These are phyloP conservation scores for Pichia rugopelliculosa DNA, from an alignment of 805 yeast genomes.

Conservation along the genomic window DNA sequence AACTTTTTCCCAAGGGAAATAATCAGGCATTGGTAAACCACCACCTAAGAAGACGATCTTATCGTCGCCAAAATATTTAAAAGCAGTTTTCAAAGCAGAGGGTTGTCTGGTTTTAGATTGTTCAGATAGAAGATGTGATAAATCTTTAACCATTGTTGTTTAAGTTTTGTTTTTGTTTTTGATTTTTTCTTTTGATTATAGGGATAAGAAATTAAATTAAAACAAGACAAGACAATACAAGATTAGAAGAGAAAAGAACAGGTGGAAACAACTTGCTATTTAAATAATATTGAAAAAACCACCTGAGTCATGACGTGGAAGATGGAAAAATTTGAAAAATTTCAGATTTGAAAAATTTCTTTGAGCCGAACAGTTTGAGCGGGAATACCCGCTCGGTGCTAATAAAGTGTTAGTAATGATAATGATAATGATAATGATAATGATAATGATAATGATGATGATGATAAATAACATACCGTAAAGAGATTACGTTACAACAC, in stretches of 20 bases:
- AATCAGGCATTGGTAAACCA: slow-evolving; percentile 85
- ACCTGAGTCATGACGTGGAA: too few relatives aligned
- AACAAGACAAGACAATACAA: neutral
- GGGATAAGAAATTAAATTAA: too few relatives aligned
- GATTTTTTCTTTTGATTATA: too few relatives aligned
- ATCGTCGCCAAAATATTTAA: slow-evolving; percentile 67
- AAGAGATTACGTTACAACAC: neutral
- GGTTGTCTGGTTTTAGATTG: slow-evolving; percentile 73
- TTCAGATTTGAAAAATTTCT: neutral
- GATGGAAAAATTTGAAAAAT: neutral
- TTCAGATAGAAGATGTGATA: slow-evolving; percentile 63
- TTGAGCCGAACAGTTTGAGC: neutral
- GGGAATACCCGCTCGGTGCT: neutral
- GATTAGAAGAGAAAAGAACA: neutral
- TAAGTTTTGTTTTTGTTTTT: too few relatives aligned
- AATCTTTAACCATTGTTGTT: slow-evolving; percentile 41
- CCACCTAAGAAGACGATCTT: slow-evolving; percentile 87
- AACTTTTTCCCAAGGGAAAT: slow-evolving; percentile 85
- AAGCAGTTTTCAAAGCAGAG: slow-evolving; percentile 79
- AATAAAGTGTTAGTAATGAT: neutral
- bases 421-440: neutral
- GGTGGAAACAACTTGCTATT: too few relatives aligned
- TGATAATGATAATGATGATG: neutral
- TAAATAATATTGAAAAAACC: too few relatives aligned
- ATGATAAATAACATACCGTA: neutral